These are phyloP conservation scores for Cystofilobasidium capitatum DNA, from an alignment of 768 basidiomycete genomes.

Conservation along the genomic window DNA sequence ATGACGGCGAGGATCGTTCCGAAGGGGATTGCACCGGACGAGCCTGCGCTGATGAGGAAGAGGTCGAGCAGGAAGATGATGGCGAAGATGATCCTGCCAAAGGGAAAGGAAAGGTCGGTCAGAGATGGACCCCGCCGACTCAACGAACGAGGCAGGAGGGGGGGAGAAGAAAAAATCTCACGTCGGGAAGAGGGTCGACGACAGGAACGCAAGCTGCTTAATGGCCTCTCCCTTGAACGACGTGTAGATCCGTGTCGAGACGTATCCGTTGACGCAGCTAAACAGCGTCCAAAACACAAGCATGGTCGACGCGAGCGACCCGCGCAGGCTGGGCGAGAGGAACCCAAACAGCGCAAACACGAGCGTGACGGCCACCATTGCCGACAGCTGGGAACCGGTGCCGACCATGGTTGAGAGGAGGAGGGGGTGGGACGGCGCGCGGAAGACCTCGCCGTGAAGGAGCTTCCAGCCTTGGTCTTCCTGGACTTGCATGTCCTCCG, in stretches of 20 bases:
- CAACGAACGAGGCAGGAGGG: neutral
- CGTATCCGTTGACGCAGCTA: constrained; percentile 79
- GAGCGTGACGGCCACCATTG: constrained; percentile 81
- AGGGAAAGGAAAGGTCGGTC: neutral
- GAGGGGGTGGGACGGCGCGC: constrained; percentile 67
- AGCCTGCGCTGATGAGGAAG: constrained; percentile 70
- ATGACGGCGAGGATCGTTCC: constrained; percentile 84
- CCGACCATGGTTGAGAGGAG: constrained; percentile 76
- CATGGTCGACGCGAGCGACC: constrained; percentile 86
- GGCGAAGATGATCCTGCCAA: constrained; percentile 61
- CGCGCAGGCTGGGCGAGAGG: constrained; percentile 89
- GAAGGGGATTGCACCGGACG: constrained; percentile 93
- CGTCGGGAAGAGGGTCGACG: constrained; percentile 81
- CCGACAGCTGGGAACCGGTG: constrained; percentile 72
- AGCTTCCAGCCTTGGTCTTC: constrained; percentile 99
- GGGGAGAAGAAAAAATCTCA: constrained; percentile 39
- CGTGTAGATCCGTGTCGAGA: constrained; percentile 70
- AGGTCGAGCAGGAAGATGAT: constrained; percentile 84
- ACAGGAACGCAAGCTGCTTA: constrained; percentile 52
- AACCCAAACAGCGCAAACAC: constrained; percentile 89
- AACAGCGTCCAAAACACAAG: constrained; percentile 92
- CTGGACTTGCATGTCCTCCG: constrained; percentile 27
- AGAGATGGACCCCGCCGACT: neutral
- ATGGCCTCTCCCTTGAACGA: constrained; percentile 64
- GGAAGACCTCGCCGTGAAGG: constrained; percentile 91